phyloP scores from a whole-genome alignment of 495 filamentous ascomycete genomes.

The Lindgomyces ingoldianus region DNA sequence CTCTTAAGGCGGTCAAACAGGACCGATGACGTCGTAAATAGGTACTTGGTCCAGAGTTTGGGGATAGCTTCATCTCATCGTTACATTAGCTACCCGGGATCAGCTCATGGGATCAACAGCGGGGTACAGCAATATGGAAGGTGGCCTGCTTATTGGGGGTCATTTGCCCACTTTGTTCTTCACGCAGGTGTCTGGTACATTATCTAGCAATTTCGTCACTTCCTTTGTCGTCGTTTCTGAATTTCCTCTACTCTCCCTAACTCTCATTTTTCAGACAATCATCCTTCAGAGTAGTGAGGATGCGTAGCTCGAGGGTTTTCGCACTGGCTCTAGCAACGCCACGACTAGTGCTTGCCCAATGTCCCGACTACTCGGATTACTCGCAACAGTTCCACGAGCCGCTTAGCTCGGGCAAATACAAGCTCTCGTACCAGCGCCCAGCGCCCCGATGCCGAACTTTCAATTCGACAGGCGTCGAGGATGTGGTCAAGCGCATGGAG shows the following conservation, averaged over 20 bases:
- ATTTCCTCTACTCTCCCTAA: background rate
- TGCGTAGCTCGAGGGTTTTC: constrained; percentile 16
- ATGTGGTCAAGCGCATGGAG: constrained; percentile 52
- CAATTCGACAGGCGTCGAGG: constrained; percentile 57
- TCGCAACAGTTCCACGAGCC: constrained; percentile 41
- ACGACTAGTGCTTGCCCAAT: constrained; percentile 31
- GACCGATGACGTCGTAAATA: background rate
- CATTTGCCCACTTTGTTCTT: constrained; percentile 20
- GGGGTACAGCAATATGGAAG: constrained; percentile 34
- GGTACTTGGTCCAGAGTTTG: background rate
- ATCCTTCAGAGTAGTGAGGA: background rate
- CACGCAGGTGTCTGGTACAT: constrained; percentile 4
- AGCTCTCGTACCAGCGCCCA: constrained; percentile 61
- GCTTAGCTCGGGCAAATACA: constrained; percentile 45
- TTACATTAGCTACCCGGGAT: background rate
- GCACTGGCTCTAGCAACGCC: background rate
- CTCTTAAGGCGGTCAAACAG: background rate
- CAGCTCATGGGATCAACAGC: constrained; percentile 31
- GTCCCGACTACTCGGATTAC: constrained; percentile 46
- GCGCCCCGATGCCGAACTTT: constrained; percentile 61
- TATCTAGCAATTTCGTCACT: constrained; percentile 13
- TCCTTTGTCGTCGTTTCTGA: background rate
- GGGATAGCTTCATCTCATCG: constrained; percentile 16
- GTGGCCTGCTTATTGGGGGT: constrained; percentile 16
- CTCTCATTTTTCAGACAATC: constrained; percentile 1